Evolutionary conservation across 768 basidiomycete species (phyloP).

Genomic region (Trametes maxima): DNA sequence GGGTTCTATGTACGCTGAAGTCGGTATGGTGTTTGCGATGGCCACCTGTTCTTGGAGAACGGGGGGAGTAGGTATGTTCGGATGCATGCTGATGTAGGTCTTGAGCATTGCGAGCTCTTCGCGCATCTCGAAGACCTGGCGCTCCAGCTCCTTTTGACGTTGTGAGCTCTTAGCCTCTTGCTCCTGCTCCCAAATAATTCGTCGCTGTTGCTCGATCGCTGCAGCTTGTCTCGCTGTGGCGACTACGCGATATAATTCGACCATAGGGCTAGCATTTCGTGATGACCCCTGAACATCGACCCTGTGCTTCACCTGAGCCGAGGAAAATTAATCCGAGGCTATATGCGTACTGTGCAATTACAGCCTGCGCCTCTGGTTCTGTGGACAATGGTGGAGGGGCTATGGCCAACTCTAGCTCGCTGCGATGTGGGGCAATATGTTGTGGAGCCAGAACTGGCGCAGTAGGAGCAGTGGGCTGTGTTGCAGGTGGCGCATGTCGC

Average conservation of each 20-base stretch:
- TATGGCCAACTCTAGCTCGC: conserved; percentile 66
- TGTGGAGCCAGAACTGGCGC: conserved; percentile 29
- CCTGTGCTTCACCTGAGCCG: not conserved
- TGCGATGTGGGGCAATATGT: conserved; percentile 56
- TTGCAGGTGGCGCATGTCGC: not conserved
- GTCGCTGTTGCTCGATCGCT: conserved; percentile 59
- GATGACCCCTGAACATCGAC: conserved; percentile 16
- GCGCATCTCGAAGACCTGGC: conserved; percentile 54
- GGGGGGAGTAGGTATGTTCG: not conserved
- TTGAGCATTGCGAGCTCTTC: conserved; percentile 53
- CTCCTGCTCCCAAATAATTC: conserved; percentile 68
- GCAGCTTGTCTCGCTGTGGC: conserved; percentile 60
- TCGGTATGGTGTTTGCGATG: conserved; percentile 5
- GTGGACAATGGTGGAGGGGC: conserved; percentile 39
- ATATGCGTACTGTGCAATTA: conserved; percentile 10
- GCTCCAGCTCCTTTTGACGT: conserved; percentile 61
- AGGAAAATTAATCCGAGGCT: not conserved
- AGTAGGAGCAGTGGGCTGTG: not conserved
- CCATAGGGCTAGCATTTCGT: conserved; percentile 44
- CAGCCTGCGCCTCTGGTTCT: conserved; percentile 5
- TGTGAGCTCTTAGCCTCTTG: conserved; percentile 62
- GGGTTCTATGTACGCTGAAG: conserved; percentile 17
- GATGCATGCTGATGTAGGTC: conserved; percentile 37
- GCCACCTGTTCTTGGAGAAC: not conserved
- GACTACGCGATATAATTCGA: conserved; percentile 59